phyloP scores from a whole-genome alignment of 1,284 basidiomycete genomes.

The Ceratobasidium sp. region DNA sequence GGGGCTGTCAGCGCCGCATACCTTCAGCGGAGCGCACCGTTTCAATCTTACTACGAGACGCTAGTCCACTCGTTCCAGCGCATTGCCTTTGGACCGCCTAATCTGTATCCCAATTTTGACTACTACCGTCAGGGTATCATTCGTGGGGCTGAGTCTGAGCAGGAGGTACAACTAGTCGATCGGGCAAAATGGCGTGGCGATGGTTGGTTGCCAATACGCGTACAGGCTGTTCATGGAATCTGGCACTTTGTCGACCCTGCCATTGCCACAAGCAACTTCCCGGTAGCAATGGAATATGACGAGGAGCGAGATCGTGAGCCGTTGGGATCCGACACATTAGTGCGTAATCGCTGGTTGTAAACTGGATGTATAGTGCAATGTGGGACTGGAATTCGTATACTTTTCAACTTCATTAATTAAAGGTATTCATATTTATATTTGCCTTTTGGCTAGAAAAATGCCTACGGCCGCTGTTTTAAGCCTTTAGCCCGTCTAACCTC shows the following conservation, averaged over 20 bases:
- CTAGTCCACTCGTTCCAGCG: not conserved
- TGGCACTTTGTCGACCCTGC: not conserved
- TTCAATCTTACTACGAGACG: not conserved
- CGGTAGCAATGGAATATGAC: not conserved
- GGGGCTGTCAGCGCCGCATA: not conserved
- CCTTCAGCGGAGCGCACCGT: not conserved
- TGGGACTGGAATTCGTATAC: too few relatives aligned
- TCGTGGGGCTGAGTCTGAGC: not conserved
- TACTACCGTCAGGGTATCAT: not conserved
- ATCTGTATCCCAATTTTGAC: not conserved
- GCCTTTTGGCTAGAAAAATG: too few relatives aligned
- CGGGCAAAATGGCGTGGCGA: not conserved
- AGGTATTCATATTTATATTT: too few relatives aligned
- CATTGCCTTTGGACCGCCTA: not conserved
- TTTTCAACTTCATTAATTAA: too few relatives aligned
- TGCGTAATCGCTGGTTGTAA: too few relatives aligned
- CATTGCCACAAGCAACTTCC: not conserved
- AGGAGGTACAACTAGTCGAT: not conserved
- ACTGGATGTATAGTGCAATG: too few relatives aligned
- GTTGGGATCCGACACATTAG: too few relatives aligned
- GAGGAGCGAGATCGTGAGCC: not conserved
- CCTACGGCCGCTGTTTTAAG: too few relatives aligned
- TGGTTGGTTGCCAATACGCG: not conserved
- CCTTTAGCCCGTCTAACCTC: too few relatives aligned
- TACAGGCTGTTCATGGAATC: not conserved